These are phyloP conservation scores for Clarireedia sp. DNA, from an alignment of 2,329 filamentous ascomycete genomes.

Conservation along the genomic window DNA sequence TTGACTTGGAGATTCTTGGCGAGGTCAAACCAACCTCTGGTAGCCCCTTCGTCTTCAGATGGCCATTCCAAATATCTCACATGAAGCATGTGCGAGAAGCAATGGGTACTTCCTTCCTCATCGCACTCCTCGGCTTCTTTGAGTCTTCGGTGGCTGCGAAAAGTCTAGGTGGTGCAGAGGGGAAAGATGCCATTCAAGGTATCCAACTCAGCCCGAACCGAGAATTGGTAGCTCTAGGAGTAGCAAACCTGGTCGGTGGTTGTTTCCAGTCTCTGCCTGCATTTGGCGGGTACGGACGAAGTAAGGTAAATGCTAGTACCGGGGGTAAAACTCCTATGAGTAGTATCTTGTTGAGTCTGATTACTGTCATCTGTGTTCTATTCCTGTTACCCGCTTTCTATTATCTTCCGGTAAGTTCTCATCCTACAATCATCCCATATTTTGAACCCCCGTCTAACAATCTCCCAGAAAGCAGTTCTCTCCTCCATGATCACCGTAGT, in stretches of 20 bases:
- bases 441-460: constrained; percentile 10
- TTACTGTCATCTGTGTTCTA: constrained; percentile 72
- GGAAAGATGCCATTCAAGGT: constrained; percentile 60
- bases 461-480: constrained; percentile 76
- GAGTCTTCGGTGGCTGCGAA: constrained; percentile 96
- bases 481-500: constrained; percentile 93
- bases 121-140: constrained; percentile 94
- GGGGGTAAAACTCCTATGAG: constrained; percentile 91
- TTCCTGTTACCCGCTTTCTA: constrained; percentile 88
- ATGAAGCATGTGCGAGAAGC: constrained; percentile 78
- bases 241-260: constrained; percentile 83
- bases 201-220: constrained; percentile 85
- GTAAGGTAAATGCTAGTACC: constrained; percentile 89
- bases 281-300: constrained; percentile 92
- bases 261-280: constrained; percentile 89
- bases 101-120: constrained; percentile 86
- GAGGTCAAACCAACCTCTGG: constrained; percentile 67
- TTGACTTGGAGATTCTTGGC: constrained; percentile 78
- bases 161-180: constrained; percentile 58
- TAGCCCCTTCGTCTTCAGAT: constrained; percentile 70
- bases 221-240: constrained; percentile 84
- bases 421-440: background rate
- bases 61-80: constrained; percentile 70
- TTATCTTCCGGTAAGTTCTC: constrained; percentile 73
- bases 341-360: constrained; percentile 74